phyloP scores from a whole-genome alignment of 257 asterid genomes.

The Plantago ovata region DNA sequence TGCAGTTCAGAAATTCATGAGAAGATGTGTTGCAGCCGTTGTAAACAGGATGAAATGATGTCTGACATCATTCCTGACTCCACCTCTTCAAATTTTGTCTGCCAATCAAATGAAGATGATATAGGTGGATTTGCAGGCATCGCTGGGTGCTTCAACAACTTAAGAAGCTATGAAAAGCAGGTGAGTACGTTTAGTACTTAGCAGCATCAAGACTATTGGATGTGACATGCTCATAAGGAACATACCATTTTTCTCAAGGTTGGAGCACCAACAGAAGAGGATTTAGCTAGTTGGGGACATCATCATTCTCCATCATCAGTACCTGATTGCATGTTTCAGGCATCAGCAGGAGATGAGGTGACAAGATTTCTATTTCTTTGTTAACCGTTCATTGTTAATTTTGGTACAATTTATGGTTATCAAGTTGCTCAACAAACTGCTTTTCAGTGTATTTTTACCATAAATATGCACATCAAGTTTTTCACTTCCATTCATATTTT shows the following conservation, averaged over 20 bases:
- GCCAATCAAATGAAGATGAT: slow-evolving; percentile 61
- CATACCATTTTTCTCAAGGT: slow-evolving; percentile 41
- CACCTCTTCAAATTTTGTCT: slow-evolving; percentile 21
- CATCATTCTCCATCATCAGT: slow-evolving; percentile 75
- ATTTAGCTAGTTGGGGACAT: slow-evolving; percentile 91
- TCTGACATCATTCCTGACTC: slow-evolving; percentile 27
- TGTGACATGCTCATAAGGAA: slow-evolving; percentile 14
- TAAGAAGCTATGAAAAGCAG: slow-evolving; percentile 80
- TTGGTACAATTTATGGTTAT: not conserved
- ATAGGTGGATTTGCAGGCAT: slow-evolving; percentile 89
- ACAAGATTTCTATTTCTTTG: slow-evolving; percentile 6
- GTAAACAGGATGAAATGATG: slow-evolving; percentile 41
- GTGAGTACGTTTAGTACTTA: slow-evolving; percentile 30
- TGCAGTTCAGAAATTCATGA: slow-evolving; percentile 92
- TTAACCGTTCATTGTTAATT: not conserved
- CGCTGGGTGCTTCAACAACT: slow-evolving; percentile 62
- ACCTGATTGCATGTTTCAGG: slow-evolving; percentile 82
- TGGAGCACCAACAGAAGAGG: slow-evolving; percentile 94
- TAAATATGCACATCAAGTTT: not conserved
- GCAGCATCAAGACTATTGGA: slow-evolving; percentile 11
- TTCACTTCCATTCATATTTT: not conserved
- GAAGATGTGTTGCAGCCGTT: slow-evolving; percentile 79
- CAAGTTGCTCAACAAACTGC: not conserved
- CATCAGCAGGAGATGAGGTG: slow-evolving; percentile 92
- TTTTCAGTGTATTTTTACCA: not conserved